Conservation (phyloP, 2,329 filamentous ascomycete species). For the Emergomyces orientalis region DNA sequence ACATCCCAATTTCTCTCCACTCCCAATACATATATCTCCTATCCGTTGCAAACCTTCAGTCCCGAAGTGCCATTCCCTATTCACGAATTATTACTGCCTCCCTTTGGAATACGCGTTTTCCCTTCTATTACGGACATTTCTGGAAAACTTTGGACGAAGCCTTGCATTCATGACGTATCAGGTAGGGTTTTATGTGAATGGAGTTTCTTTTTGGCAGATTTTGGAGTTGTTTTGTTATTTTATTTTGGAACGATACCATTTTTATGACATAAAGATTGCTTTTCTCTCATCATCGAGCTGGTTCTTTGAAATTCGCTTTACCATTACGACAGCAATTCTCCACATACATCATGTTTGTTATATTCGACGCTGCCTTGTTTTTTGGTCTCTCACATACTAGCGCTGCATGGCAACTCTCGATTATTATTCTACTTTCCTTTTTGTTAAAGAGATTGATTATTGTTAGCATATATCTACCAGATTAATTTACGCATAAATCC, state of each 20-base stretch:
- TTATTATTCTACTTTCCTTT: not conserved
- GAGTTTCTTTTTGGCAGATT: not conserved
- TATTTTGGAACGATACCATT: not conserved
- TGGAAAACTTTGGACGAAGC: not conserved
- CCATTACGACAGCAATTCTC: not conserved
- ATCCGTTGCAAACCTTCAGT: too few relatives aligned
- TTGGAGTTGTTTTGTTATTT: not conserved
- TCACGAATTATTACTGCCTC: not conserved
- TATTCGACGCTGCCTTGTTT: not conserved
- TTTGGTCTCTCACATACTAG: not conserved
- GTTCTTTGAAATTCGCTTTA: not conserved
- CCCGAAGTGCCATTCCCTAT: not conserved
- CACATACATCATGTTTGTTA: not conserved
- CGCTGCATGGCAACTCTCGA: not conserved
- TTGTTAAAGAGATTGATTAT: not conserved
- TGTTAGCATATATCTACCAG: not conserved
- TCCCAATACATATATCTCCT: not conserved
- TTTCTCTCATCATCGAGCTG: not conserved
- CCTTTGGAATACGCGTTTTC: not conserved
- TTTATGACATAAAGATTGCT: slow-evolving; percentile 1
- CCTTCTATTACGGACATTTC: not conserved
- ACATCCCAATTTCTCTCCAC: not conserved
- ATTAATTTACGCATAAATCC: not conserved
- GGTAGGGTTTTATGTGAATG: not conserved
- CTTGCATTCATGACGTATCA: not conserved